phyloP scores from a whole-genome alignment of 805 yeast species.

The Wickerhamomyces bisporus region DNA sequence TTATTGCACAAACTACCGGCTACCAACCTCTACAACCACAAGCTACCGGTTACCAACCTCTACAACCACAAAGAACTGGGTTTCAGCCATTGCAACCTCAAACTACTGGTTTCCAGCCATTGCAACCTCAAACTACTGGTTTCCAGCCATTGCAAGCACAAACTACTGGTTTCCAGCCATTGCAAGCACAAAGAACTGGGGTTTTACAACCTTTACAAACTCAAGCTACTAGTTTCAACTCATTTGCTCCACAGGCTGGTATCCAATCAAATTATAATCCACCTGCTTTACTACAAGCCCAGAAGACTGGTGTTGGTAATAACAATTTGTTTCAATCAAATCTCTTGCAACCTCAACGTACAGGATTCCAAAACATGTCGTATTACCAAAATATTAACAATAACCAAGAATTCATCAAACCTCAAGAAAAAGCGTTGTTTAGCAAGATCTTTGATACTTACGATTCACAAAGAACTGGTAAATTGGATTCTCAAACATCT shows the following conservation, averaged over 20 bases:
- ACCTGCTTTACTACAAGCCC: constrained; percentile 47
- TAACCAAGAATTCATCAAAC: constrained; percentile 65
- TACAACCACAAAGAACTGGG: constrained; percentile 31
- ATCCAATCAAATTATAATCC: constrained; percentile 16
- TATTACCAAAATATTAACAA: constrained; percentile 25
- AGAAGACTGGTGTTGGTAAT: constrained; percentile 55
- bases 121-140: constrained; percentile 25
- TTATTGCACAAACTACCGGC: constrained; percentile 27
- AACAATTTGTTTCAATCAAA: constrained; percentile 33
- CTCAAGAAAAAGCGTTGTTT: constrained; percentile 81
- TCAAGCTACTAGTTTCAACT: constrained; percentile 22
- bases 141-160: constrained; percentile 47
- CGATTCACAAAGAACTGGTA: constrained; percentile 67
- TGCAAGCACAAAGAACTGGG: constrained; percentile 30
- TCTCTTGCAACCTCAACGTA: constrained; percentile 25
- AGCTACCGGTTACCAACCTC: constrained; percentile 21
- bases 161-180: constrained; percentile 30
- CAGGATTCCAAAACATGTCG: constrained; percentile 26
- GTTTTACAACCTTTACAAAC: constrained; percentile 27
- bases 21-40: constrained; percentile 27
- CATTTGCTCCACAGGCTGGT: constrained; percentile 27
- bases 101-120: constrained; percentile 23
- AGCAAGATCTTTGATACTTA: constrained; percentile 85
- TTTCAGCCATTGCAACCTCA: constrained; percentile 18
- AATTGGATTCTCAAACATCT: constrained; percentile 73